Evolutionary conservation across 495 filamentous ascomycete species (phyloP).

Genomic region (Penicillium daleae): DNA sequence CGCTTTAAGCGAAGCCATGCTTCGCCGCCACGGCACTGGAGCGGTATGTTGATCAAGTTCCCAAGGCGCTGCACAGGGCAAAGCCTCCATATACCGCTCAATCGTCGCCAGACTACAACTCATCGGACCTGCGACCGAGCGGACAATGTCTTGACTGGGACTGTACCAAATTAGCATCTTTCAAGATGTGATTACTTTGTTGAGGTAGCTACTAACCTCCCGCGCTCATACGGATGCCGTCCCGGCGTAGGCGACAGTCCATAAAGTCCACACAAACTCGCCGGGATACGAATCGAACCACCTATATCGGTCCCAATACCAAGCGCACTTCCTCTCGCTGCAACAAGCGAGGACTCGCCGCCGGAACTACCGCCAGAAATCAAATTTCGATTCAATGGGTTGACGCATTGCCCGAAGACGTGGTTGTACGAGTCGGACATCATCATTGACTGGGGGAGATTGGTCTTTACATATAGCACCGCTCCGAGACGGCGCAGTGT

Average conservation of each 20-base stretch:
- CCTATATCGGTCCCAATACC: slow-evolving; percentile 74
- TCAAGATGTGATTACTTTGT: background rate
- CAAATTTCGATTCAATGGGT: slow-evolving; percentile 58
- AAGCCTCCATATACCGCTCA: slow-evolving; percentile 38
- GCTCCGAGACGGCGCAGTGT: slow-evolving; percentile 45
- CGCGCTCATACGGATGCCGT: slow-evolving; percentile 56
- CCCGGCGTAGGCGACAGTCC: slow-evolving; percentile 64
- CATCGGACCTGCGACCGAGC: slow-evolving; percentile 39
- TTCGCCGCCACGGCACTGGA: slow-evolving; percentile 49
- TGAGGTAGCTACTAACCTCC: slow-evolving; percentile 38
- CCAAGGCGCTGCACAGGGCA: slow-evolving; percentile 33
- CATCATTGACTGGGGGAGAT: slow-evolving; percentile 59
- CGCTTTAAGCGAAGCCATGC: slow-evolving; percentile 27
- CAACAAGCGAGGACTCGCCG: slow-evolving; percentile 69
- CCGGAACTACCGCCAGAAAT: slow-evolving; percentile 67
- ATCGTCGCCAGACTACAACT: slow-evolving; percentile 28
- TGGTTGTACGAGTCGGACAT: slow-evolving; percentile 60
- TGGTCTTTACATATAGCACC: slow-evolving; percentile 67
- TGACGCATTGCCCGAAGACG: slow-evolving; percentile 55
- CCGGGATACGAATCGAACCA: slow-evolving; percentile 68
- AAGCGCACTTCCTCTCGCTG: slow-evolving; percentile 58
- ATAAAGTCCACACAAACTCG: slow-evolving; percentile 66
- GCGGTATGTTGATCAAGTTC: slow-evolving; percentile 40
- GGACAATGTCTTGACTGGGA: slow-evolving; percentile 37
- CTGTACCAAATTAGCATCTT: slow-evolving; percentile 17